Evolutionary conservation across 768 basidiomycete species (phyloP).

Genomic region (Xerocomus spinulosus): DNA sequence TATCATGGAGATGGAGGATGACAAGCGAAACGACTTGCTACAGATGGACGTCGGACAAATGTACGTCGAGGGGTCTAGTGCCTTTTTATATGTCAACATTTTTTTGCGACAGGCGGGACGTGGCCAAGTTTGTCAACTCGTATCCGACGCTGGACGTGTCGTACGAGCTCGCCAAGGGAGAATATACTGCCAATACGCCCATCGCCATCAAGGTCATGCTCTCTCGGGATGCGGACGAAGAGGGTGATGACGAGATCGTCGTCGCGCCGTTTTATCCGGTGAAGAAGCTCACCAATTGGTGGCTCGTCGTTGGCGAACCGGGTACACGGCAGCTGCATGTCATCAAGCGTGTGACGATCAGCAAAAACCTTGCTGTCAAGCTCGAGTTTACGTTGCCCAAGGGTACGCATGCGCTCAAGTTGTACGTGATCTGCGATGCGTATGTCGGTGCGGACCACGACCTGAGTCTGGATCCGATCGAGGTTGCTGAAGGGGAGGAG

Average conservation of each 20-base stretch:
- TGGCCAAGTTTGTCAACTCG: slow-evolving; percentile 93
- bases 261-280: slow-evolving; percentile 92
- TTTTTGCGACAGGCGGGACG: slow-evolving; percentile 64
- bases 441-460: slow-evolving; percentile 93
- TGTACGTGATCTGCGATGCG: slow-evolving; percentile 91
- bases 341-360: slow-evolving; percentile 82
- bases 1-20: slow-evolving; percentile 98
- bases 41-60: slow-evolving; percentile 85
- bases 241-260: slow-evolving; percentile 72
- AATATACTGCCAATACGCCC: slow-evolving; percentile 81
- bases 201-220: slow-evolving; percentile 78
- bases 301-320: slow-evolving; percentile 91
- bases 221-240: slow-evolving; percentile 77
- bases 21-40: slow-evolving; percentile 72
- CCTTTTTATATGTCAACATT: neutral
- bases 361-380: slow-evolving; percentile 68
- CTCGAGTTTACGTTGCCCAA: slow-evolving; percentile 87
- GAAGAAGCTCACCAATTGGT: slow-evolving; percentile 94
- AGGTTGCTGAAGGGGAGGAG: slow-evolving; percentile 88
- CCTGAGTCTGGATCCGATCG: slow-evolving; percentile 74
- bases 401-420: slow-evolving; percentile 74
- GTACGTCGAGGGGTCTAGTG: slow-evolving; percentile 43
- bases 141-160: slow-evolving; percentile 95
- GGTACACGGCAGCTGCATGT: slow-evolving; percentile 75
- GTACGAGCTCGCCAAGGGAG: slow-evolving; percentile 80